Base-by-base conservation (phyloP, 257 asterid species). In the Przewalskia tangutica region DNA sequence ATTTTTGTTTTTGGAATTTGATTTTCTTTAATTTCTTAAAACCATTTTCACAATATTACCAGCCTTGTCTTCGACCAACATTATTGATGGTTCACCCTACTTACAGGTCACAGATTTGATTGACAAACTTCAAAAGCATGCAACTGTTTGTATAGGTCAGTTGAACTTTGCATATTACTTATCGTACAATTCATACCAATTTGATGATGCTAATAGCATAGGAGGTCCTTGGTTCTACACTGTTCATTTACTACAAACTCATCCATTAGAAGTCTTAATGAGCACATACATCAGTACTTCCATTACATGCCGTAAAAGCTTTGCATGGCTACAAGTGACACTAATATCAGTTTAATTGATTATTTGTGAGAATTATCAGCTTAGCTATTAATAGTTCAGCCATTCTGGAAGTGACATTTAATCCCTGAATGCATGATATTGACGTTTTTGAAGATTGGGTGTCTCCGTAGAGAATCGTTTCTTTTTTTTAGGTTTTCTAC, bases 71-170 rank as follows among this genome's bases (percentile, higher is more conserved):
- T 50, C 23, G 18, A 13, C 81, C 84, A 78, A 78, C 27, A 48
- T 55, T 65, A 20, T 79, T 80, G 34, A 20, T 63, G 81, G 71
- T 71, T 83, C 71, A 76, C 56, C 70, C 77, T 83, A 76, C 85
- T 81, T 90, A 88, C 91, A 95, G 99, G 98, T 95, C 86, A 90
- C 88, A 17, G 87, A 88, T 84, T 88, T 95, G 90, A 90, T 86
- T 59, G 90, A 76, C 82, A 88, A 87, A 83, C 90, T 95, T 82
- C 91, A 92, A 87, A 87, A 88, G 91, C 92, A 87, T 86, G 91
- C 95, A 20, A 88, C 86, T 80, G 90, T 94, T 83, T 91, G 88
- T 81, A 91, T 95, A 44, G 94, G 99, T 84, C 65, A 46, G 79
- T 73, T 50, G 38, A 73, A 23, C 62, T 48, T 73, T 4, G 62